phyloP scores from a whole-genome alignment of 768 basidiomycete genomes.

The Ramaria sp. region DNA sequence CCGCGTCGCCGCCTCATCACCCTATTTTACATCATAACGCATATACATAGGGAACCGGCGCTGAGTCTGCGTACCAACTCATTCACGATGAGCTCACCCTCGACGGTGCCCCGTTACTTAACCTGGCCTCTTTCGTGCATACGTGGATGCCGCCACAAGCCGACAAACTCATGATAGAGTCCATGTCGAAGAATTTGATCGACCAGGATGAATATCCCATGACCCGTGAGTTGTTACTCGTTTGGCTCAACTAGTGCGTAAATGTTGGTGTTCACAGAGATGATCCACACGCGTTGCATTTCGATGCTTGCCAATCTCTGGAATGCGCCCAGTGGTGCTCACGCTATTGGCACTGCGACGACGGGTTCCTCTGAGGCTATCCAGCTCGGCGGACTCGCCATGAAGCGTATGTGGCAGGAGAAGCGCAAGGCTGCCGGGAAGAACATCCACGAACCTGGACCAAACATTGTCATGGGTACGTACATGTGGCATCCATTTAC shows the following conservation, averaged over 20 bases:
- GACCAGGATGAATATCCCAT: conserved; percentile 63
- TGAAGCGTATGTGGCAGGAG: conserved; percentile 64
- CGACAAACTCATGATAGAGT: conserved; percentile 49
- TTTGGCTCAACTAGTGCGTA: background rate
- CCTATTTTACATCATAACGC: background rate
- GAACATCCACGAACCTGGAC: conserved; percentile 53
- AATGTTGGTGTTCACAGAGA: conserved; percentile 16
- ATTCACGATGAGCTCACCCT: conserved; percentile 54
- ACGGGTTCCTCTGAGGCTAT: conserved; percentile 66
- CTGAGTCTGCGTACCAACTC: conserved; percentile 42
- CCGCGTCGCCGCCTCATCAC: background rate
- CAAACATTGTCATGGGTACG: conserved; percentile 50
- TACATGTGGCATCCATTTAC: too few relatives aligned
- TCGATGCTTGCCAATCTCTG: conserved; percentile 58
- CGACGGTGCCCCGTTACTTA: conserved; percentile 45
- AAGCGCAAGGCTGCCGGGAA: conserved; percentile 56
- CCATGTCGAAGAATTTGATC: conserved; percentile 56
- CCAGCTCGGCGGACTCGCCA: conserved; percentile 59
- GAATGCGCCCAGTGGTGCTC: conserved; percentile 44
- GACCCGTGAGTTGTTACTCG: conserved; percentile 26
- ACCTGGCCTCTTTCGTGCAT: conserved; percentile 57
- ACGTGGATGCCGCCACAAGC: conserved; percentile 50
- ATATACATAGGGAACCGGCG: conserved; percentile 35
- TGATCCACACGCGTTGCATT: conserved; percentile 34
- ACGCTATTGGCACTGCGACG: conserved; percentile 59